A percentile compares a stretch with the other conserved stretches of the same genome.
Conservation (phyloP, 495 filamentous ascomycete genomes). For the Xylaria cubensis region DNA sequence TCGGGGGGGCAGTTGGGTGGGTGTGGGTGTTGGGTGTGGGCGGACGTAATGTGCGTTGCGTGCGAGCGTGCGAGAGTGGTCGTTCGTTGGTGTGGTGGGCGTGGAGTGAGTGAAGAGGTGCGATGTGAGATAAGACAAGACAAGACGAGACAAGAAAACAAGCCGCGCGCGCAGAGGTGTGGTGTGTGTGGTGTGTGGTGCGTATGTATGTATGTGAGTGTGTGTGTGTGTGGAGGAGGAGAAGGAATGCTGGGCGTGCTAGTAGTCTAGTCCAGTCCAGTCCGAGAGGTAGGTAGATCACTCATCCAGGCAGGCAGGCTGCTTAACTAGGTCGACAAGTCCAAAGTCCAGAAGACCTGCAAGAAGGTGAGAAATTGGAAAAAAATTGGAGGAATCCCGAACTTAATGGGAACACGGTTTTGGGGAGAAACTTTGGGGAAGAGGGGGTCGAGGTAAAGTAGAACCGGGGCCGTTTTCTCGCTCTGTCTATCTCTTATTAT, state of each 20-base stretch:
- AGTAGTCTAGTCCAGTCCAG: not conserved
- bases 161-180: constrained; percentile 5
- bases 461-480: not conserved
- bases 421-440: not conserved
- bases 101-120: constrained; percentile 6
- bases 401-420: not conserved
- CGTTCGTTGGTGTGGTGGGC: not conserved
- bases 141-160: not conserved
- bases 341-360: not conserved
- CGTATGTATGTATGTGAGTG: too few relatives aligned
- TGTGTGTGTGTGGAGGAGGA: constrained; percentile 3
- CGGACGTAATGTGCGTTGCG: constrained; percentile 8
- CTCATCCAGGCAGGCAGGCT: not conserved
- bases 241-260: constrained; percentile 20
- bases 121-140: constrained; percentile 29
- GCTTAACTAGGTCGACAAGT: not conserved
- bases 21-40: constrained; percentile 27
- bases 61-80: not conserved
- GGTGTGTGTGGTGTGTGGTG: constrained; percentile 21
- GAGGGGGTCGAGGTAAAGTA: constrained; percentile 9
- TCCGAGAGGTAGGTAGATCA: constrained; percentile 8
- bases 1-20: constrained; percentile 25
- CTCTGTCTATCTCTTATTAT: not conserved
- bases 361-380: constrained; percentile 10
- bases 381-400: constrained; percentile 12